phyloP scores from a whole-genome alignment of 2,329 filamentous ascomycete species.

The Penicillium sp. region DNA sequence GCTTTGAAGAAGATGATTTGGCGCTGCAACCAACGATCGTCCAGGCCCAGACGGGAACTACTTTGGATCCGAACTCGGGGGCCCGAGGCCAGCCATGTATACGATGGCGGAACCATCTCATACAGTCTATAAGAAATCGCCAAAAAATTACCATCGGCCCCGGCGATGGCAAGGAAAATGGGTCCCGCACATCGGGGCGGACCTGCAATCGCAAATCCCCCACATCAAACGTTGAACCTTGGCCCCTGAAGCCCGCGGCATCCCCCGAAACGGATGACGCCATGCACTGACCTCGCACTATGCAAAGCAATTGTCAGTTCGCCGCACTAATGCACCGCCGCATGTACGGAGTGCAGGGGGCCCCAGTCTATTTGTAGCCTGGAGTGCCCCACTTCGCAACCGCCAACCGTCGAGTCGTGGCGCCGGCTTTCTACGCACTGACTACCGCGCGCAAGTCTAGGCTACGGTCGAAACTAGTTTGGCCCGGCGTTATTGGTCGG shows the following conservation, averaged over 20 bases:
- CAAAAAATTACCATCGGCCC: background rate
- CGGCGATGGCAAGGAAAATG: background rate
- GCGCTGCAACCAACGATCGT: constrained; percentile 4
- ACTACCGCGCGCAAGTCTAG: constrained; percentile 20
- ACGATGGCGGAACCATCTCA: constrained; percentile 3
- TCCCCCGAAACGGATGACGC: constrained; percentile 8
- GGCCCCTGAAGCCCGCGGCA: constrained; percentile 14
- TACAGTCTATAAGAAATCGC: background rate
- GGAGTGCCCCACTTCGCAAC: constrained; percentile 14
- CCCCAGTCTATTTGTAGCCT: constrained; percentile 11
- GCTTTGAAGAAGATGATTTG: constrained; percentile 2
- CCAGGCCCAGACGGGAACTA: constrained; percentile 10
- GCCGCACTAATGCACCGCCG: constrained; percentile 22
- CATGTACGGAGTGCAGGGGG: constrained; percentile 17
- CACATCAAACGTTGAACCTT: background rate
- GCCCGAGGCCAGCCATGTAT: constrained; percentile 9
- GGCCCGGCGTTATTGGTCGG: constrained; percentile 2
- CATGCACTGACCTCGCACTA: constrained; percentile 17
- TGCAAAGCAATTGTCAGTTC: constrained; percentile 21
- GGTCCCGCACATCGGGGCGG: background rate
- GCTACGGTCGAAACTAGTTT: constrained; percentile 6
- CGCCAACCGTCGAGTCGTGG: constrained; percentile 16
- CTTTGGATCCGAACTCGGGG: constrained; percentile 6
- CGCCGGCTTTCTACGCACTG: constrained; percentile 20
- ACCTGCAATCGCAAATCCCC: constrained; percentile 2